Evolutionary conservation across 73 alveolate species (phyloP).

Genomic region (Paramecium biaurelia): DNA sequence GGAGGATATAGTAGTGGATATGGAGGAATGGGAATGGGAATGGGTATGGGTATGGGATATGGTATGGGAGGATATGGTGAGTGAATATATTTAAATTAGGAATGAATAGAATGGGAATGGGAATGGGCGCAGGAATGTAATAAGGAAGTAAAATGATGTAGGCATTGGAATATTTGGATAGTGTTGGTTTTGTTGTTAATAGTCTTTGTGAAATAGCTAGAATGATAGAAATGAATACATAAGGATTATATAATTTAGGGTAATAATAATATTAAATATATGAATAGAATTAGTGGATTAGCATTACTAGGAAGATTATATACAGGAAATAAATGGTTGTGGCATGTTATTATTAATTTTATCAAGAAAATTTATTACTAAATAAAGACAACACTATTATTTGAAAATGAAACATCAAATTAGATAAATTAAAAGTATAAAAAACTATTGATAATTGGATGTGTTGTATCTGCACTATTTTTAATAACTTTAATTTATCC

Average conservation of each 20-base stretch:
- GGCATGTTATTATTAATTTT: neutral
- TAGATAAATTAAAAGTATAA: neutral
- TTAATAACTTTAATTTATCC: neutral
- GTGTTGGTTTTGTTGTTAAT: conserved; percentile 29
- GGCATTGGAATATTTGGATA: conserved; percentile 32
- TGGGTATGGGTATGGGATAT: conserved; percentile 28
- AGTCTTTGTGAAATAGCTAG: conserved; percentile 37
- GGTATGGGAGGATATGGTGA: neutral
- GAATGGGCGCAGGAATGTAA: neutral
- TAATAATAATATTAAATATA: neutral
- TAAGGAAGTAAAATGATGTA: neutral
- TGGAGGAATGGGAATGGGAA: neutral
- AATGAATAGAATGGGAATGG: conserved; percentile 10
- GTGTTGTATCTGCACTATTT: neutral
- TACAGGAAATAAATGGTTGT: conserved; percentile 21
- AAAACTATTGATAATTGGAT: neutral
- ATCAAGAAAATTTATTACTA: neutral
- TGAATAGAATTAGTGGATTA: neutral
- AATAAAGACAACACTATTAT: neutral
- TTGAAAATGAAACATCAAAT: conserved; percentile 15
- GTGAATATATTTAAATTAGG: neutral
- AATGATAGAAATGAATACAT: conserved; percentile 32
- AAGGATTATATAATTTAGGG: conserved; percentile 43
- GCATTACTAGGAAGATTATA: neutral
- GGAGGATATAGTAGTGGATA: neutral